Evolutionary conservation across 495 filamentous ascomycete species (phyloP), one percentile per base, ranked within the genome.

Genomic region (Penicillium dipodomyicola): DNA sequence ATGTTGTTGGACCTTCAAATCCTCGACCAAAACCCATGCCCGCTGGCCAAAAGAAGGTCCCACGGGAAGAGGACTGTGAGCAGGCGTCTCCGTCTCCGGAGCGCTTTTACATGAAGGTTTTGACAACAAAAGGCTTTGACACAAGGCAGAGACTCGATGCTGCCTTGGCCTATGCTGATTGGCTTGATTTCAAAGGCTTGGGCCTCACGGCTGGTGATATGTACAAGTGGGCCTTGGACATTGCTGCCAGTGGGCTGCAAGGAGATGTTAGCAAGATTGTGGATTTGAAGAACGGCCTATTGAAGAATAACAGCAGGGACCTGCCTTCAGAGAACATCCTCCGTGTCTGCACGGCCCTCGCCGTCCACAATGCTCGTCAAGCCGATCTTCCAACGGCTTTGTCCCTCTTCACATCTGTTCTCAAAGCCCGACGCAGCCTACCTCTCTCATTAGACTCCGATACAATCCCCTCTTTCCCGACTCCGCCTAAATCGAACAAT

Each of bases 331-430:
- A 79, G 19, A 96, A 96, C 64, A 67, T 96, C 22, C 72, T 96
- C 30, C 77, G 74, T 27, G 83, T 90, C 5, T 82, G 87, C 32
- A 96, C 91, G 1, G 85, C 88, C 48, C 74, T 93, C 10, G 92
- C 86, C 1, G 84, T 87, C 19, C 87, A 92, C 72, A 80, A 87
- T 49, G 93, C 94, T 23, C 78, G 82, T 11, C 80, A 76, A 53
- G 84, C 78, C 25, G 77, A 90, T 57, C 60, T 87, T 30, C 65
- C 79, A 22, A 67, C 72, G 5, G 90, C 93, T 12, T 79, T 98
- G 3, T 88, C 92, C n/a, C 88, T 96, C 43, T 86, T 93, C 63
- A 82, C 94, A 47, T 94, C 91, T 12, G 77, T 96, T 41, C 80
- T 98, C 7, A 85, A 90, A 59, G 88, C 90, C 8, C 82, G 90